Base-by-base conservation (phyloP, 2,329 filamentous ascomycete genomes). In the Aspergillus sp. region DNA sequence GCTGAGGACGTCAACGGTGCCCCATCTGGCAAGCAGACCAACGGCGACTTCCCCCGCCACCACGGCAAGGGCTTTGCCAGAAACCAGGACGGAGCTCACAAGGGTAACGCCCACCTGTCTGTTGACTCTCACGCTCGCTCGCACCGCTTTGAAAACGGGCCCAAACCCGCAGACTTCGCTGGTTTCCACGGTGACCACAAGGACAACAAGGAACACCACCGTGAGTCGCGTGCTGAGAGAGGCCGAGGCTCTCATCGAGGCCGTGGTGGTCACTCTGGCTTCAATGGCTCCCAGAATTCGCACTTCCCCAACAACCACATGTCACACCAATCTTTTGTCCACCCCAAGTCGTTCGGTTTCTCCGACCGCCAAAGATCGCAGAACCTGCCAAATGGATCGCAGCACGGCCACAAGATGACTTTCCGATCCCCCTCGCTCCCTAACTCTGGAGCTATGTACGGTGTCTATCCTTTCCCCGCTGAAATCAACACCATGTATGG, bases 341-440 rank as follows among this genome's bases (percentile, higher is more conserved):
- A 64, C 9, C 50, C 61, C 27, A 74, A 73, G 54, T 57, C 62
- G 1, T 68, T 64, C 36, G 61, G 64, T 29, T 69, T 65, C 50
- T 61, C 59, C 36, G 69, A 74, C 26, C 68, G 71, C 31, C 64
- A 69, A 44, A 62, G 69, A 7, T 61, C 67, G n/a, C 68, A 69
- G 34, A 59, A 53, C 9, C 49, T 62, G 34, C 48, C 64, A 38
- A 70, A 66, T 48, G 63, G 64, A 33, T 50, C 63, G 7, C 65
- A 65, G 58, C 55, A 74, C 44, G 71, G 70, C 46, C 76, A 73
- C 51, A 72, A 79, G 40, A 71, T 74, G 52, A 71, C 71, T 38
- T 64, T 77, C 47, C 74, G 82, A 43, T 81, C 82, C 27, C 81
- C 83, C 50, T 84, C 82, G 2, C 75, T 84, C 53, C 77, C 81